Percentiles rank a stretch among this genome's conserved stretches.
Evolutionary conservation across 768 basidiomycete species (phyloP).

Genomic region (Mrakia hoshinonis): DNA sequence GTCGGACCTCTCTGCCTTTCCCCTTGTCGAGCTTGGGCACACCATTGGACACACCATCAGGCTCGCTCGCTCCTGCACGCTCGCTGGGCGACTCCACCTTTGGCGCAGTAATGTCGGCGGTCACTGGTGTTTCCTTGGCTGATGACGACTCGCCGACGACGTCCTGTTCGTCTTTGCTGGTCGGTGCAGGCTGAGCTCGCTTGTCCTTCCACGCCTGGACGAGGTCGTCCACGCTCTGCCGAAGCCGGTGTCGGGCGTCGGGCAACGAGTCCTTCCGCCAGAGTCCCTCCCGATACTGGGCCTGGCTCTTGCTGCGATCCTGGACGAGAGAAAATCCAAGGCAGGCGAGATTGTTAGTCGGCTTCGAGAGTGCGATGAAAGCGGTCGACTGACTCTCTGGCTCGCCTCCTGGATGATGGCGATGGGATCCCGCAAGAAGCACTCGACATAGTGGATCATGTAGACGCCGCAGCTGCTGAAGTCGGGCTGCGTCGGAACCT

Average conservation of each 20-base stretch:
- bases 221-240: slow-evolving; percentile 44
- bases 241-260: slow-evolving; percentile 30
- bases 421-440: slow-evolving; percentile 60
- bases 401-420: slow-evolving; percentile 48
- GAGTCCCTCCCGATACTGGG: neutral
- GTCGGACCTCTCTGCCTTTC: neutral
- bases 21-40: neutral
- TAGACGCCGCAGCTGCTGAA: slow-evolving; percentile 89
- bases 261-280: slow-evolving; percentile 27
- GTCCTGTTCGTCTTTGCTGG: too few relatives aligned
- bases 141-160: too few relatives aligned
- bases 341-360: neutral
- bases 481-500: slow-evolving; percentile 86
- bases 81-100: neutral
- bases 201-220: slow-evolving; percentile 42
- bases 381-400: neutral
- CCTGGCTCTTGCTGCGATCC: neutral
- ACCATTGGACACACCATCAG: too few relatives aligned
- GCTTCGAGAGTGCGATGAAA: neutral
- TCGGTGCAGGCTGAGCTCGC: neutral
- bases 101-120: neutral
- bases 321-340: neutral
- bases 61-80: neutral
- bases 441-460: slow-evolving; percentile 73
- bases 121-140: too few relatives aligned